A percentile compares a stretch with the other conserved stretches of the same genome.
phyloP scores from a whole-genome alignment of 768 basidiomycete species.

The Galerina sulciceps region DNA sequence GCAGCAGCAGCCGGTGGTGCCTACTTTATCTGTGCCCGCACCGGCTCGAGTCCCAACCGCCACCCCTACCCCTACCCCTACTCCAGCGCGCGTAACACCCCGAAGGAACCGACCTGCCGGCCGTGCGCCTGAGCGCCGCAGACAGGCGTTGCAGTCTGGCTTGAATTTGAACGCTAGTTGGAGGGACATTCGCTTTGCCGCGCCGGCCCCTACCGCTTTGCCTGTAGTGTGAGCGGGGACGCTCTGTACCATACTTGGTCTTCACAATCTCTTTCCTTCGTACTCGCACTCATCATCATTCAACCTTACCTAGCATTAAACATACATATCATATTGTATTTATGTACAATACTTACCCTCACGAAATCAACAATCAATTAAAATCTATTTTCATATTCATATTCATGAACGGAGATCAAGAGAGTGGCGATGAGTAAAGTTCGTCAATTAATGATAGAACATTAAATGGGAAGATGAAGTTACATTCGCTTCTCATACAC shows the following conservation, averaged over 20 bases:
- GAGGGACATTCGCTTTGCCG: neutral
- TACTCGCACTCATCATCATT: no score
- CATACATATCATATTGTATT: no score
- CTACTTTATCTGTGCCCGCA: neutral
- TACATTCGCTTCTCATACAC: no score
- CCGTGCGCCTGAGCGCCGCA: constrained; percentile 12
- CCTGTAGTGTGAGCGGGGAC: neutral
- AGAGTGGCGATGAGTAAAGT: no score
- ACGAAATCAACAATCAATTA: no score
- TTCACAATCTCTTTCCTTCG: no score
- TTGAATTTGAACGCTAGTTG: constrained; percentile 2
- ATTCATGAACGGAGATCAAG: no score
- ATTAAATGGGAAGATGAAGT: no score
- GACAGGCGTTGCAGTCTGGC: constrained; percentile 9
- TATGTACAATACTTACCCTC: no score
- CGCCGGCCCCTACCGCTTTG: constrained; percentile 1
- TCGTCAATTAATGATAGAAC: no score
- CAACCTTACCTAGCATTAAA: no score
- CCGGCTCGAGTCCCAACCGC: neutral
- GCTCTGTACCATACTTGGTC: neutral
- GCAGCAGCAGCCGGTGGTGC: constrained; percentile 1
- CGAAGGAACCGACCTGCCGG: constrained; percentile 12
- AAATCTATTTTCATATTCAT: no score
- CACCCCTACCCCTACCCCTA: neutral
- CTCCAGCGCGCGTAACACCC: constrained; percentile 10